Conservation (phyloP, 495 filamentous ascomycete species). For the Aspergillus nidulans region DNA sequence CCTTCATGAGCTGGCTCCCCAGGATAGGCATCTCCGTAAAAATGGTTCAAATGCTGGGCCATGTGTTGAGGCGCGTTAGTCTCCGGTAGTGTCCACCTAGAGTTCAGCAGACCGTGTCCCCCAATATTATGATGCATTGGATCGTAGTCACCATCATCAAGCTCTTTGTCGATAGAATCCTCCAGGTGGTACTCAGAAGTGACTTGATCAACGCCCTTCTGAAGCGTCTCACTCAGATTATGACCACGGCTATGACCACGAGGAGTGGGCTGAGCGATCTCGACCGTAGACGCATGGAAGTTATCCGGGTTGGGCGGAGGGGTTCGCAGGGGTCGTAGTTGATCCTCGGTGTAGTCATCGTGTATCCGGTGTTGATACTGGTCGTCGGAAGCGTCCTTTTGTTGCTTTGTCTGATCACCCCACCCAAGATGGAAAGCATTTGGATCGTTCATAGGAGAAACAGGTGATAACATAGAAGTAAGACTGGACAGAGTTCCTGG, state of each 20-base stretch:
- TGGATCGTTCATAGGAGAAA: slow-evolving; percentile 41
- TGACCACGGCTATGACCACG: slow-evolving; percentile 54
- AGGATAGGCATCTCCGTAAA: slow-evolving; percentile 31
- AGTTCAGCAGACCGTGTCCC: slow-evolving; percentile 32
- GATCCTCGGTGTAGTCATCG: slow-evolving; percentile 19
- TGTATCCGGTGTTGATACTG: slow-evolving; percentile 21
- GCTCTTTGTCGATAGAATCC: slow-evolving; percentile 63
- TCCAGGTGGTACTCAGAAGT: slow-evolving; percentile 75
- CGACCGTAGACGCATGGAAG: slow-evolving; percentile 45
- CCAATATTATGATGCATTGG: slow-evolving; percentile 24
- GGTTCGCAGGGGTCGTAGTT: slow-evolving; percentile 29
- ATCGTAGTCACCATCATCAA: slow-evolving; percentile 59
- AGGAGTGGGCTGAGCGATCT: slow-evolving; percentile 63
- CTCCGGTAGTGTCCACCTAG: slow-evolving; percentile 37
- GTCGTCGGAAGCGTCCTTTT: slow-evolving; percentile 25
- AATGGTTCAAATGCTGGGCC: slow-evolving; percentile 32
- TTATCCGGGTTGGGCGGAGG: slow-evolving; percentile 36
- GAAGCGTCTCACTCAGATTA: slow-evolving; percentile 67
- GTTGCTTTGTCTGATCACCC: slow-evolving; percentile 12
- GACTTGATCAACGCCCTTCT: slow-evolving; percentile 76
- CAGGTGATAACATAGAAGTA: slow-evolving; percentile 41
- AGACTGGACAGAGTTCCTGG: slow-evolving; percentile 35
- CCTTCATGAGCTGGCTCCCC: slow-evolving; percentile 48
- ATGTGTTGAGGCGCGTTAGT: slow-evolving; percentile 24
- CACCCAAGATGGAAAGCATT: slow-evolving; percentile 32